phyloP scores from a whole-genome alignment of 2,329 filamentous ascomycete species.

The Diplodia mutila region DNA sequence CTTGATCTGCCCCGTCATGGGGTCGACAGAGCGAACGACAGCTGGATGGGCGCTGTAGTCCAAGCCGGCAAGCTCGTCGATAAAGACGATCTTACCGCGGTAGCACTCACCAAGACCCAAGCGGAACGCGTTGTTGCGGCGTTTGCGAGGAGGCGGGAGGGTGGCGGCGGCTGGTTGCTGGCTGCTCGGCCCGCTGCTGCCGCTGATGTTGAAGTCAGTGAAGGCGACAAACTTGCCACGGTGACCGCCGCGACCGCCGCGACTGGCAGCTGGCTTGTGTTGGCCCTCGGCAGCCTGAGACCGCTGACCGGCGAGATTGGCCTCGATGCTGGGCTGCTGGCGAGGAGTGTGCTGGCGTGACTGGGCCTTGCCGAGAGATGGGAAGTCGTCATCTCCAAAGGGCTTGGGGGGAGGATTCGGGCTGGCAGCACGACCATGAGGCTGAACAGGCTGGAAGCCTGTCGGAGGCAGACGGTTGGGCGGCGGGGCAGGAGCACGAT shows the following conservation, averaged over 20 bases:
- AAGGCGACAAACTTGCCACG: neutral
- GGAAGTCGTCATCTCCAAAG: neutral
- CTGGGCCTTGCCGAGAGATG: neutral
- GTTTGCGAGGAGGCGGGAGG: neutral
- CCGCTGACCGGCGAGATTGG: accelerated
- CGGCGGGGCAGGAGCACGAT: neutral
- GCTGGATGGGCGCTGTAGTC: neutral
- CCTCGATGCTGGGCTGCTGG: neutral
- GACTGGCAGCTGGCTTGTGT: neutral
- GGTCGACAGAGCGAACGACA: neutral
- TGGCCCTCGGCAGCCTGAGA: neutral
- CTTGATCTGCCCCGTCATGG: accelerated
- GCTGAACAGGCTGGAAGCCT: neutral
- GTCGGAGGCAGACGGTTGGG: no score
- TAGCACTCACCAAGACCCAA: neutral
- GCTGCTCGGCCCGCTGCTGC: neutral
- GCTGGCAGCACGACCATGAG: neutral
- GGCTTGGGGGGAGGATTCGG: neutral
- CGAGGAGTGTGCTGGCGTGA: neutral
- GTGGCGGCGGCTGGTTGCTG: neutral
- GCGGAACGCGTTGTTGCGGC: neutral
- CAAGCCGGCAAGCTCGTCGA: neutral
- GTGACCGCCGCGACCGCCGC: no score
- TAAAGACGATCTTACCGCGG: neutral
- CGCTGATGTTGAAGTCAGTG: neutral